A percentile compares a stretch with the other conserved stretches of the same genome.
phyloP scores from a whole-genome alignment of 2,329 filamentous ascomycete species.

The Septoria linicola region DNA sequence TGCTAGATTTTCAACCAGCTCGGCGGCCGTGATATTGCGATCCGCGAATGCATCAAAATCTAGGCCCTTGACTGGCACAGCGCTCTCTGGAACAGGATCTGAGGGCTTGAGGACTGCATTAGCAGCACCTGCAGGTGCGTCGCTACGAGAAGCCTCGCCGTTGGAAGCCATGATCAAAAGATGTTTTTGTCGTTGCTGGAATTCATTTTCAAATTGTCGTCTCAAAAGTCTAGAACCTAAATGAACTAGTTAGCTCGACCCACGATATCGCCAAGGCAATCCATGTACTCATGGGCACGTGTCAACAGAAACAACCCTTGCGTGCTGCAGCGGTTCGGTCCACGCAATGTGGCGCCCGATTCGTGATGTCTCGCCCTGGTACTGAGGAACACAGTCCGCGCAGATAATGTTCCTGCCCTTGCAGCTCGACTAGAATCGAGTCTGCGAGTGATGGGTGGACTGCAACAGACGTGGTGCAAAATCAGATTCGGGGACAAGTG shows the following conservation, averaged over 20 bases:
- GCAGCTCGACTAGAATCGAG: no score
- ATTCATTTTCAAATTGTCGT: slow-evolving; percentile 11
- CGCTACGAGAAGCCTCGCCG: slow-evolving; percentile 34
- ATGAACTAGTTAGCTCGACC: slow-evolving; percentile 5
- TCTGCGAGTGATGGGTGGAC: no score
- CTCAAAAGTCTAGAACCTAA: slow-evolving; percentile 4
- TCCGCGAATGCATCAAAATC: slow-evolving; percentile 83
- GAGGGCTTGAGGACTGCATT: slow-evolving; percentile 84
- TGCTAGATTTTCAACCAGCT: slow-evolving; percentile 77
- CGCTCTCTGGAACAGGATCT: slow-evolving; percentile 72
- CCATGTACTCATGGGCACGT: slow-evolving; percentile 9
- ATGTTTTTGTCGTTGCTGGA: slow-evolving; percentile 5
- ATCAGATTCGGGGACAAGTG: background rate
- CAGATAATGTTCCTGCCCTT: no score
- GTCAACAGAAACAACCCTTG: slow-evolving; percentile 6
- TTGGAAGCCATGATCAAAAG: slow-evolving; percentile 23
- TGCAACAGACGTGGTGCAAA: no score
- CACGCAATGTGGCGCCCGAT: background rate
- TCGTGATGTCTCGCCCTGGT: no score
- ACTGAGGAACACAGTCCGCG: no score
- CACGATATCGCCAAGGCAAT: no score
- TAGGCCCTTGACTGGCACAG: slow-evolving; percentile 82
- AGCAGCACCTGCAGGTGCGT: slow-evolving; percentile 52
- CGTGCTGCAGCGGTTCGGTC: background rate
- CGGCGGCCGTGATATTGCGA: slow-evolving; percentile 76